These are phyloP conservation scores for Arthroderma sp. DNA, from an alignment of 2,329 filamentous ascomycete species.

Conservation along the genomic window DNA sequence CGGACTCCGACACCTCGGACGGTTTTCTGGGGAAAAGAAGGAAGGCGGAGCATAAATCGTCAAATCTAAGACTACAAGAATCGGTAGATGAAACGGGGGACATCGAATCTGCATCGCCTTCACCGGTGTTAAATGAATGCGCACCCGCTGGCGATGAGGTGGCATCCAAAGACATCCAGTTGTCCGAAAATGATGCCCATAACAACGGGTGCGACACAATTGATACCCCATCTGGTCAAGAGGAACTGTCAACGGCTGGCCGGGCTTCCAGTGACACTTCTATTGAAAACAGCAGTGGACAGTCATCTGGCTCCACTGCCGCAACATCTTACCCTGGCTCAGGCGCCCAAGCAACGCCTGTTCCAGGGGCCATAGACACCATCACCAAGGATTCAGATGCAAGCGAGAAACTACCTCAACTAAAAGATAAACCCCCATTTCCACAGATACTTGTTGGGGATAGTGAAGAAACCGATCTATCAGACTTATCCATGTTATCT, in stretches of 20 bases:
- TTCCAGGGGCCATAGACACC: background rate
- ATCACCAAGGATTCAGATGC: background rate
- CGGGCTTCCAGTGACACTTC: slow-evolving; percentile 1
- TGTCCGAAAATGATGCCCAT: slow-evolving; percentile 9
- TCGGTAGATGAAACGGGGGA: background rate
- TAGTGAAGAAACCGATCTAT: slow-evolving; percentile 17
- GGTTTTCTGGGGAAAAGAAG: background rate
- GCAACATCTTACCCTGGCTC: slow-evolving; percentile 27
- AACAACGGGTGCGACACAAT: background rate
- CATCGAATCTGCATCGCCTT: background rate
- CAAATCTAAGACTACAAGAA: background rate
- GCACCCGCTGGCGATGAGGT: background rate
- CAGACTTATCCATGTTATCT: slow-evolving; percentile 20
- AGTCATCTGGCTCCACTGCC: slow-evolving; percentile 26
- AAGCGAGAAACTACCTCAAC: background rate
- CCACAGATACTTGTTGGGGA: slow-evolving; percentile 1
- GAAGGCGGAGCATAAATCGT: slow-evolving; percentile 1
- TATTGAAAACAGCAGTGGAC: slow-evolving; percentile 23
- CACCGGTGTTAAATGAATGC: background rate
- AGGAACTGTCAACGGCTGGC: slow-evolving; percentile 1
- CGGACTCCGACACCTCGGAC: background rate
- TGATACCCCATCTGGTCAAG: background rate
- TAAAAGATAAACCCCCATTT: background rate
- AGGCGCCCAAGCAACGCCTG: background rate
- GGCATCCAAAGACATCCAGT: background rate